Percentiles rank a stretch among this genome's conserved stretches.
Evolutionary conservation across 495 filamentous ascomycete genomes (phyloP).

Genomic region (Trichocladium antarcticum): DNA sequence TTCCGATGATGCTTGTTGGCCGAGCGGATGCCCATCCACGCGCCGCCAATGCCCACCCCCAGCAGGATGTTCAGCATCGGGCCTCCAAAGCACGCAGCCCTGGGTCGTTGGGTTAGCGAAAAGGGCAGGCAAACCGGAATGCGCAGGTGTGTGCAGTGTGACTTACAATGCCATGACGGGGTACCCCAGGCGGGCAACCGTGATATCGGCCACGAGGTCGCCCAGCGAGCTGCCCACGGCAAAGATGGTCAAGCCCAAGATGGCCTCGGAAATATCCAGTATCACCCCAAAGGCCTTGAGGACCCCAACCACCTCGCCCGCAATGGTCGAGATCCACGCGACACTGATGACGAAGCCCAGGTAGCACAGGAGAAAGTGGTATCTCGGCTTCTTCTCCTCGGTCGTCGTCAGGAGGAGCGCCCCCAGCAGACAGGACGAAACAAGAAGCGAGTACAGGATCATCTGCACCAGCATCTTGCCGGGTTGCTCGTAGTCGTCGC

Average conservation of each 20-base stretch:
- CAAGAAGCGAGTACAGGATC: conserved; percentile 56
- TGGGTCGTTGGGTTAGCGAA: conserved; percentile 16
- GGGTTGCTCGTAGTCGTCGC: conserved; percentile 38
- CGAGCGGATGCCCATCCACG: conserved; percentile 65
- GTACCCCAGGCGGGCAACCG: conserved; percentile 82
- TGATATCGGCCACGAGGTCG: conserved; percentile 90
- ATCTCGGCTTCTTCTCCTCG: conserved; percentile 45
- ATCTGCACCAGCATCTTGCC: conserved; percentile 43
- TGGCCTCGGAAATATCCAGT: conserved; percentile 85
- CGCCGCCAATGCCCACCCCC: conserved; percentile 78
- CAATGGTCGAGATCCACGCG: conserved; percentile 92
- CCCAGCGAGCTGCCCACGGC: conserved; percentile 93
- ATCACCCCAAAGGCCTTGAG: conserved; percentile 92
- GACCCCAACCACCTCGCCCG: conserved; percentile 90
- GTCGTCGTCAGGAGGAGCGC: conserved; percentile 54
- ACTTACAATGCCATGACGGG: conserved; percentile 86
- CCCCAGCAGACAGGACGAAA: conserved; percentile 53
- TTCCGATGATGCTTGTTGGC: conserved; percentile 44
- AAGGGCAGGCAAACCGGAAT: too few species aligned
- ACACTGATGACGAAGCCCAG: conserved; percentile 86
- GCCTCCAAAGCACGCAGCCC: conserved; percentile 85
- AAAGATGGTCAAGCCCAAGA: conserved; percentile 91
- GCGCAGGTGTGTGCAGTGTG: conserved; percentile 8
- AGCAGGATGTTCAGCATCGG: conserved; percentile 97
- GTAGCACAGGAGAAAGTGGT: conserved; percentile 69